Evolutionary conservation across 495 filamentous ascomycete species (phyloP).

Genomic region (Podospora fimiseda): DNA sequence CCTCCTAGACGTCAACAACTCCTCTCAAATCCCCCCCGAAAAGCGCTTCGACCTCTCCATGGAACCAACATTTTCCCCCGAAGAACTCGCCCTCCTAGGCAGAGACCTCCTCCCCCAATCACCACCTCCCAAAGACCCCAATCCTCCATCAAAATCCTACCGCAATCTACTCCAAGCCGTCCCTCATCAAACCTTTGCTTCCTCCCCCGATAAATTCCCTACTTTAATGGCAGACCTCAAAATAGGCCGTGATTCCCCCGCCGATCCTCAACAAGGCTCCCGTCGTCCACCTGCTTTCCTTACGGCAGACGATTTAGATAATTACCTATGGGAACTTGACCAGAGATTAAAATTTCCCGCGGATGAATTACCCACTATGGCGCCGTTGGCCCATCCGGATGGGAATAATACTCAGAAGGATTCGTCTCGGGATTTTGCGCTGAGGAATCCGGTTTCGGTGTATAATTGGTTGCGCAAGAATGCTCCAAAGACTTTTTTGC

Average conservation of each 20-base stretch:
- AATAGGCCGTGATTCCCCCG: constrained; percentile 27
- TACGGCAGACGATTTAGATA: constrained; percentile 70
- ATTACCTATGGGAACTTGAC: constrained; percentile 70
- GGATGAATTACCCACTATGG: constrained; percentile 30
- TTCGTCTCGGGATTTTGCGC: constrained; percentile 48
- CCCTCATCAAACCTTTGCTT: constrained; percentile 34
- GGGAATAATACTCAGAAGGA: no score
- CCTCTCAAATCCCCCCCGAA: constrained; percentile 62
- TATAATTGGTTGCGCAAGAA: constrained; percentile 86
- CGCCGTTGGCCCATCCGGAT: constrained; percentile 30
- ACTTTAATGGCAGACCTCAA: constrained; percentile 38
- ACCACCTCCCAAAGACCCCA: constrained; percentile 23
- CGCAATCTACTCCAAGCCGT: constrained; percentile 34
- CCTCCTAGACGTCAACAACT: constrained; percentile 79
- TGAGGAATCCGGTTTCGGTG: constrained; percentile 76
- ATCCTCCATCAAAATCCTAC: no score
- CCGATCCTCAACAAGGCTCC: constrained; percentile 31
- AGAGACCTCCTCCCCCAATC: no score
- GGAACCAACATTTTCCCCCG: constrained; percentile 58
- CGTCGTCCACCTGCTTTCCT: constrained; percentile 52
- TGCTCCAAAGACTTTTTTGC: constrained; percentile 75
- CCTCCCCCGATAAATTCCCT: constrained; percentile 32
- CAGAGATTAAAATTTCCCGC: constrained; percentile 35
- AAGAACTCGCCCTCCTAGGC: no score
- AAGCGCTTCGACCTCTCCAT: constrained; percentile 60